A percentile compares a stretch with the other conserved stretches of the same genome.
phyloP scores from a whole-genome alignment of 495 filamentous ascomycete species.

The Xylaria acuta region DNA sequence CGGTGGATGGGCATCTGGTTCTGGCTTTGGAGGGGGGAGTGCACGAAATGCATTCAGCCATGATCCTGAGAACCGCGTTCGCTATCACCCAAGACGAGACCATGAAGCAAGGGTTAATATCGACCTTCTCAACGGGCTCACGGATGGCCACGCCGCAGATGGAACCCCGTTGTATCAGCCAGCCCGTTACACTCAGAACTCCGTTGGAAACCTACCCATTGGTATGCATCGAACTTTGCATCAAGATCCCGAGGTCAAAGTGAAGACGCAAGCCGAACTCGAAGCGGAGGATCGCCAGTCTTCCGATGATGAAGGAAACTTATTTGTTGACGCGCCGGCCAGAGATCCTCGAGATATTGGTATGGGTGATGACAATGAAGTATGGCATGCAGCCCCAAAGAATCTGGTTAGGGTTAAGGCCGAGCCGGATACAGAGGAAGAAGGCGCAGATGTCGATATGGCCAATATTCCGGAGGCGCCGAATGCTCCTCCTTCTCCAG shows the following conservation, averaged over 20 bases:
- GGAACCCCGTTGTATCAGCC: conserved; percentile 28
- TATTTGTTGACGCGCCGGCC: conserved; percentile 45
- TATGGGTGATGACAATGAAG: conserved; percentile 43
- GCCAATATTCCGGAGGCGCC: conserved; percentile 45
- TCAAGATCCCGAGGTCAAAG: conserved; percentile 55
- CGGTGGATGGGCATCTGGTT: conserved; percentile 42
- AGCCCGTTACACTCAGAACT: conserved; percentile 41
- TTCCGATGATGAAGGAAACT: conserved; percentile 51
- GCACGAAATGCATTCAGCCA: conserved; percentile 32
- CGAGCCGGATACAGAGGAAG: conserved; percentile 43
- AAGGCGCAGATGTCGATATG: conserved; percentile 43
- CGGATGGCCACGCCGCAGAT: conserved; percentile 40
- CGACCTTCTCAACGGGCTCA: conserved; percentile 47
- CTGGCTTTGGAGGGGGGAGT: conserved; percentile 43
- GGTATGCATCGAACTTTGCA: conserved; percentile 61
- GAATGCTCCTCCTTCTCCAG: conserved; percentile 40
- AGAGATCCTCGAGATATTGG: conserved; percentile 42
- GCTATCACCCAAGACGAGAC: conserved; percentile 37
- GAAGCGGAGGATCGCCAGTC: conserved; percentile 47
- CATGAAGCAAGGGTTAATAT: conserved; percentile 49
- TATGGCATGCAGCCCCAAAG: conserved; percentile 43
- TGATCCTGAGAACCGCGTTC: conserved; percentile 20
- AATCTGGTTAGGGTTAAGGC: conserved; percentile 35
- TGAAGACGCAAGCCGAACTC: conserved; percentile 61
- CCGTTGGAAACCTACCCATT: conserved; percentile 48